Conservation (phyloP, 2,329 filamentous ascomycete genomes). For the Leptographium wingfieldii region DNA sequence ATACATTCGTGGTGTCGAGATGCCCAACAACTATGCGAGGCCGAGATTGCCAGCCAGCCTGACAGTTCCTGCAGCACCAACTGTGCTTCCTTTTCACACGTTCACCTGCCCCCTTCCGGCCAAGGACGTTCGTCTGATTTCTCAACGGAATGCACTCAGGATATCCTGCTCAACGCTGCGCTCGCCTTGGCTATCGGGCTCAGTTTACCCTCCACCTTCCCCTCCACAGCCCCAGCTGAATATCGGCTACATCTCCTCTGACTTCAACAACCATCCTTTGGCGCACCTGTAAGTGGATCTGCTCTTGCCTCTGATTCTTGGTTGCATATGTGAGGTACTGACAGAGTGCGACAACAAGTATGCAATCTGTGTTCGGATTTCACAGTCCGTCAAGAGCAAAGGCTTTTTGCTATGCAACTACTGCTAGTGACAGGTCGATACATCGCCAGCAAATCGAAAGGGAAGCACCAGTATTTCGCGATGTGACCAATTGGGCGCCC, state of each 20-base stretch:
- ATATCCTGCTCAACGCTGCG: constrained; percentile 85
- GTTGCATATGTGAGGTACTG: not conserved
- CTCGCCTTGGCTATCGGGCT: constrained; percentile 70
- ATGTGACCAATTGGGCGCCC: constrained; percentile 76
- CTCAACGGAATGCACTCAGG: constrained; percentile 82
- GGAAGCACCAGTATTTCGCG: constrained; percentile 81
- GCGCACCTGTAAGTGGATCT: constrained; percentile 59
- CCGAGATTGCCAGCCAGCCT: constrained; percentile 62
- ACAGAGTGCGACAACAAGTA: constrained; percentile 32
- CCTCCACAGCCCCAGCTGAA: constrained; percentile 77
- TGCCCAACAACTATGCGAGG: constrained; percentile 50
- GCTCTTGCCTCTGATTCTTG: not conserved
- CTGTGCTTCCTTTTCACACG: constrained; percentile 91
- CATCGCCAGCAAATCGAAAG: constrained; percentile 88
- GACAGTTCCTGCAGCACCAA: constrained; percentile 75
- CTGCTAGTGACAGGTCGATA: constrained; percentile 73
- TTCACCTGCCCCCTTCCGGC: constrained; percentile 91
- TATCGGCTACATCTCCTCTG: constrained; percentile 91
- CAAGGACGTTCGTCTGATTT: constrained; percentile 84
- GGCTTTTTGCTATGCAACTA: constrained; percentile 93
- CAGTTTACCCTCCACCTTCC: constrained; percentile 72
- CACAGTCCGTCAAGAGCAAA: constrained; percentile 63
- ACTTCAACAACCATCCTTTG: constrained; percentile 97
- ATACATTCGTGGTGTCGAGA: constrained; percentile 49
- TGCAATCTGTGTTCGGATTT: constrained; percentile 96